A percentile compares a stretch with the other conserved stretches of the same genome.
phyloP scores from a whole-genome alignment of 2,329 filamentous ascomycete species.

The Monosporascus cannonballus region DNA sequence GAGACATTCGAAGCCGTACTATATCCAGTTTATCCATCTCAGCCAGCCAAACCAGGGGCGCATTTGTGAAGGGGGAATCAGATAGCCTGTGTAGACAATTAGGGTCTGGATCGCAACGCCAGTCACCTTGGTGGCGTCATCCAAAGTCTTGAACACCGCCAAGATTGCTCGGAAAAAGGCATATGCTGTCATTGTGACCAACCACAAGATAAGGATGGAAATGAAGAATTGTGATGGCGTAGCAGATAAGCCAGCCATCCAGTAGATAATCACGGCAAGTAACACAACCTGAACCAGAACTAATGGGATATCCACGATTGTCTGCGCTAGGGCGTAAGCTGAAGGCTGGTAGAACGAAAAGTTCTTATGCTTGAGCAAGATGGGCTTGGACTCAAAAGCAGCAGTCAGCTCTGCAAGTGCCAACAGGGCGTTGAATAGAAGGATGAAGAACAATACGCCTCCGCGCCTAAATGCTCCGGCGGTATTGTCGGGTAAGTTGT shows the following conservation, averaged over 20 bases:
- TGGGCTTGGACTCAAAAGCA: constrained; percentile 56
- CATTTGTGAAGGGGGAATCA: constrained; percentile 49
- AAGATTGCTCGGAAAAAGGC: constrained; percentile 45
- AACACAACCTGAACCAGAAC: constrained; percentile 51
- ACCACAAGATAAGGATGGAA: constrained; percentile 46
- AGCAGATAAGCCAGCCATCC: constrained; percentile 48
- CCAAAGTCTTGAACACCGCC: constrained; percentile 41
- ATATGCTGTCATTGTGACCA: constrained; percentile 48
- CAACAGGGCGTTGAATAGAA: constrained; percentile 58
- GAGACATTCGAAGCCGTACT: constrained; percentile 58
- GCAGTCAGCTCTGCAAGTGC: constrained; percentile 55
- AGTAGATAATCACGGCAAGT: constrained; percentile 58
- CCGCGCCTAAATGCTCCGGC: constrained; percentile 53
- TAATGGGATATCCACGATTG: constrained; percentile 41
- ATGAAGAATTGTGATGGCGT: constrained; percentile 59
- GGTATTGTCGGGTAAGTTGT: constrained; percentile 25
- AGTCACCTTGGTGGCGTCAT: constrained; percentile 32
- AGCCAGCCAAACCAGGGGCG: constrained; percentile 49
- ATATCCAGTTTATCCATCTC: constrained; percentile 54
- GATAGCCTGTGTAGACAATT: constrained; percentile 32
- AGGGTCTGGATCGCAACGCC: constrained; percentile 21
- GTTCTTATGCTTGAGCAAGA: constrained; percentile 64
- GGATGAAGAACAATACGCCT: constrained; percentile 55
- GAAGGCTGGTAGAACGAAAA: constrained; percentile 63
- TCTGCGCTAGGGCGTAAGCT: constrained; percentile 42